phyloP scores from a whole-genome alignment of 2,329 filamentous ascomycete species.

The Xylariaceae sp. region DNA sequence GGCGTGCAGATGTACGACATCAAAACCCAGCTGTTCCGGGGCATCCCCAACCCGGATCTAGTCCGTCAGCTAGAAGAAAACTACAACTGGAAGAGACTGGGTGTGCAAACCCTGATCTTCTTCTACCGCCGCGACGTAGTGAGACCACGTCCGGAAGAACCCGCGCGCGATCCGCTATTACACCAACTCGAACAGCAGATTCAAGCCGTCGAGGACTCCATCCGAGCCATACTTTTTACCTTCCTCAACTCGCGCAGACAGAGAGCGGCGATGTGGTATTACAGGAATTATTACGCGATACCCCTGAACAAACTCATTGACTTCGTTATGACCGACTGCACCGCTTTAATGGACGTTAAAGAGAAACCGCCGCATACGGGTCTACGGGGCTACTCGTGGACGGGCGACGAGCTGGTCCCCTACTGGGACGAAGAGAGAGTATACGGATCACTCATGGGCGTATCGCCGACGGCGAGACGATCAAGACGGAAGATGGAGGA shows the following conservation, averaged over 20 bases:
- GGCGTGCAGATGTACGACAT: constrained; percentile 19
- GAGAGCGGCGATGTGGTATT: constrained; percentile 13
- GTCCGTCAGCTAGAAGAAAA: constrained; percentile 19
- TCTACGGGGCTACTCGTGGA: too few species aligned
- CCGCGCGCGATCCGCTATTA: background rate
- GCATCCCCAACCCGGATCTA: constrained; percentile 22
- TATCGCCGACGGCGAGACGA: too few species aligned
- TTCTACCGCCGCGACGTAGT: constrained; percentile 1
- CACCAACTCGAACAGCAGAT: constrained; percentile 14
- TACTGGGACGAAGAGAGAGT: too few species aligned
- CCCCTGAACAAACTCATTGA: constrained; percentile 19
- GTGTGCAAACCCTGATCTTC: constrained; percentile 18
- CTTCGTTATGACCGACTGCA: constrained; percentile 5
- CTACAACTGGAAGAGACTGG: constrained; percentile 20
- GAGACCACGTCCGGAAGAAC: background rate
- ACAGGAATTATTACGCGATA: constrained; percentile 21
- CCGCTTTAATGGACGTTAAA: too few species aligned
- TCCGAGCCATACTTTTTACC: constrained; percentile 25
- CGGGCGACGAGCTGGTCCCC: too few species aligned
- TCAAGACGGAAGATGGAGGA: too few species aligned
- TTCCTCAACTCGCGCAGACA: constrained; percentile 15
- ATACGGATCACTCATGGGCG: too few species aligned
- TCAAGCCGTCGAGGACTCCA: constrained; percentile 11
- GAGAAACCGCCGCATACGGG: too few species aligned
- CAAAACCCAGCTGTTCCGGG: constrained; percentile 20